phyloP scores from a whole-genome alignment of 208 protist species.

The Porcisia deanei region DNA sequence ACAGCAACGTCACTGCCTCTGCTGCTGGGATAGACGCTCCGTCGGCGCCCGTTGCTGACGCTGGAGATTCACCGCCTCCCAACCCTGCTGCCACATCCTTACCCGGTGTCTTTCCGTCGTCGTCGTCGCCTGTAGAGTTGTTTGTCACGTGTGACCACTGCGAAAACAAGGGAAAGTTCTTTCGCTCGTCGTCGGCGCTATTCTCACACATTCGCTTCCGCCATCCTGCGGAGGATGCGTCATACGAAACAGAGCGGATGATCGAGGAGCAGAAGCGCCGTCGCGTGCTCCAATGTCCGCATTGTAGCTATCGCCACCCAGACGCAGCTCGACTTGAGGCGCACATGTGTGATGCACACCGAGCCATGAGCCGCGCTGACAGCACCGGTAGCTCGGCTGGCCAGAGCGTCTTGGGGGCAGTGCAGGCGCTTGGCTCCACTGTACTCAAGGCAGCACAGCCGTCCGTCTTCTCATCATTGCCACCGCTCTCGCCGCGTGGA shows the following conservation, averaged over 20 bases:
- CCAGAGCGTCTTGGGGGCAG: neutral
- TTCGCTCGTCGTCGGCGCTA: constrained; percentile 74
- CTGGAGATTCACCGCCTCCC: neutral
- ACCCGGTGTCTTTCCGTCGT: neutral
- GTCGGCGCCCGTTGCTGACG: neutral
- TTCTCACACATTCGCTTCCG: constrained; percentile 88
- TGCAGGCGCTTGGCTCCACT: neutral
- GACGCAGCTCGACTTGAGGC: constrained; percentile 30
- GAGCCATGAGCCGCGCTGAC: neutral
- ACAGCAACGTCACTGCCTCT: constrained; percentile 10
- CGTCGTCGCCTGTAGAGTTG: neutral
- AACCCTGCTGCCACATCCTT: neutral
- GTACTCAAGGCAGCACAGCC: neutral
- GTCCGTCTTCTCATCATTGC: constrained; percentile 3
- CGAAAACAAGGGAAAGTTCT: constrained; percentile 38
- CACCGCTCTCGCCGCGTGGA: constrained; percentile 8
- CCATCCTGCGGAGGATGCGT: constrained; percentile 74
- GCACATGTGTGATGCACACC: constrained; percentile 59
- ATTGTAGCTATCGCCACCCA: constrained; percentile 51
- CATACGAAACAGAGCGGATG: constrained; percentile 75
- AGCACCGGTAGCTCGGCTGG: neutral
- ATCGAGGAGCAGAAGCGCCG: constrained; percentile 38
- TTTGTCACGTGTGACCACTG: constrained; percentile 74
- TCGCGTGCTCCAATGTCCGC: constrained; percentile 38
- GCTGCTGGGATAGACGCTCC: neutral